Percentiles rank a stretch among this genome's conserved stretches.
These are phyloP conservation scores for Brasenia schreberi DNA, from an alignment of 164 flowering plant species.

Conservation along the genomic window DNA sequence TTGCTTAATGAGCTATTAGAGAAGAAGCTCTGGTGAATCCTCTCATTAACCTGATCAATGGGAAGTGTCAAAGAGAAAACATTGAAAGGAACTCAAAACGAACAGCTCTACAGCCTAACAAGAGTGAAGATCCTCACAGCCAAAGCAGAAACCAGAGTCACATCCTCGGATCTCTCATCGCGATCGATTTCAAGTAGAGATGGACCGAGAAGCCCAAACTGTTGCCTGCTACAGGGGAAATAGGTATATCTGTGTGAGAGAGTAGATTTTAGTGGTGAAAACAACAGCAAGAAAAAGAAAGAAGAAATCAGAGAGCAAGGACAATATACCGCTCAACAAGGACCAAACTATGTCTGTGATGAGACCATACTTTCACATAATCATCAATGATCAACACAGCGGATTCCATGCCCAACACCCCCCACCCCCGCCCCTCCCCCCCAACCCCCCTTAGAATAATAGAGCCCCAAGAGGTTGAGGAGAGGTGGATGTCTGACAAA, in stretches of 20 bases:
- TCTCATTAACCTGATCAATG: constrained; percentile 65
- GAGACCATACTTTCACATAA: constrained; percentile 96
- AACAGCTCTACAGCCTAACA: neutral
- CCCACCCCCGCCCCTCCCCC: no score
- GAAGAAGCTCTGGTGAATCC: constrained; percentile 71
- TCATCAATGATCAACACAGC: constrained; percentile 93
- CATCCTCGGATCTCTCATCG: constrained; percentile 94
- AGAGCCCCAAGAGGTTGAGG: neutral
- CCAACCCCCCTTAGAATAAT: no score
- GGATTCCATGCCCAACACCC: constrained; percentile 96
- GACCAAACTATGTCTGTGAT: constrained; percentile 76
- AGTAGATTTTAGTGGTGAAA: neutral
- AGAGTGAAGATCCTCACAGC: constrained; percentile 33
- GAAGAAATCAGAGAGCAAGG: neutral
- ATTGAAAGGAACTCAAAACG: no score
- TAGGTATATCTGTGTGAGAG: constrained; percentile 66
- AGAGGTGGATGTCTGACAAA: neutral
- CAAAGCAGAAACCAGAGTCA: constrained; percentile 79
- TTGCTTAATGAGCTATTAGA: constrained; percentile 48
- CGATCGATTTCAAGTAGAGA: constrained; percentile 95
- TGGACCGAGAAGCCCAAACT: constrained; percentile 87
- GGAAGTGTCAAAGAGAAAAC: no score
- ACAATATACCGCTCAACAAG: constrained; percentile 68
- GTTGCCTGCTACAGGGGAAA: constrained; percentile 95
- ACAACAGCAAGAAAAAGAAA: no score